phyloP scores from a whole-genome alignment of 148 eudicot genomes.

The Rhododendron molle region DNA sequence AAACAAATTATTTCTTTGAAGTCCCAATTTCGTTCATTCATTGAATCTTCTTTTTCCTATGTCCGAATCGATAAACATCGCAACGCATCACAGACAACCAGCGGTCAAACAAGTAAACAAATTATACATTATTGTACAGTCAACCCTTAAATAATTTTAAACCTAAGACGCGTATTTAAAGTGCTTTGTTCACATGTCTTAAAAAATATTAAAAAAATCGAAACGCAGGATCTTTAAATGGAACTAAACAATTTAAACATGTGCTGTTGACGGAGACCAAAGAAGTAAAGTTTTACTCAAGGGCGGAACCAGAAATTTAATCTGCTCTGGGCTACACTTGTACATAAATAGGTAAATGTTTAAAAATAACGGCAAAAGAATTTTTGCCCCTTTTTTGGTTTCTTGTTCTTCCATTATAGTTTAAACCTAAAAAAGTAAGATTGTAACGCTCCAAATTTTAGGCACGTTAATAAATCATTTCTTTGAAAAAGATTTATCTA shows the following conservation, averaged over 20 bases:
- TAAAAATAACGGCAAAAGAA: no score
- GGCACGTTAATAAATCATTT: no score
- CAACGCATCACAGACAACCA: background rate
- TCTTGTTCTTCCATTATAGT: no score
- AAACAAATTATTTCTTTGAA: background rate
- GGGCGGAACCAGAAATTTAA: no score
- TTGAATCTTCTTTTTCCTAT: no score
- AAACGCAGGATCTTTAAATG: background rate
- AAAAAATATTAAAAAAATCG: background rate
- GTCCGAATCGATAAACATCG: no score
- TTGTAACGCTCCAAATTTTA: no score
- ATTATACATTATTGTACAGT: background rate
- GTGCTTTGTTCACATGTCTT: background rate
- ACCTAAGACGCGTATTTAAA: background rate
- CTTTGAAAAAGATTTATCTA: no score
- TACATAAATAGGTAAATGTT: no score
- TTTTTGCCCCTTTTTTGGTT: no score
- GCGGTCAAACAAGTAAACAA: background rate
- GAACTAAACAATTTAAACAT: background rate
- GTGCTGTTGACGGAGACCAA: background rate
- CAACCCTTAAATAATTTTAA: background rate
- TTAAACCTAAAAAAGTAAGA: no score
- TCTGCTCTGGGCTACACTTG: no score
- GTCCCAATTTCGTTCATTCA: background rate
- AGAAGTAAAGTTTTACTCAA: background rate